Conservation (phyloP, 2,329 filamentous ascomycete species). For the Cercospora sp. region DNA sequence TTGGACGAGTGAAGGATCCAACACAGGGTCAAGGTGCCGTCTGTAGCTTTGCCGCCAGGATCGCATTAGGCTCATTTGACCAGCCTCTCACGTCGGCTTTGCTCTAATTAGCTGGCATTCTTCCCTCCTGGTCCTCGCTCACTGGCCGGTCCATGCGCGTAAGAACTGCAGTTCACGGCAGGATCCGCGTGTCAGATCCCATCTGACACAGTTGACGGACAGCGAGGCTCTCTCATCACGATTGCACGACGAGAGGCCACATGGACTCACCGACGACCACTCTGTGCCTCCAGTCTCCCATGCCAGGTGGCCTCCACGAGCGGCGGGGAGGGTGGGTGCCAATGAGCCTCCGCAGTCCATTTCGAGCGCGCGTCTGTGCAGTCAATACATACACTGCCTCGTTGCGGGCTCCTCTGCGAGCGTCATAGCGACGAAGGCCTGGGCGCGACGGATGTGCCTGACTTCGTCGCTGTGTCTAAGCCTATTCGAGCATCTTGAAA, state of each 20-base stretch:
- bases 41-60: constrained; percentile 14
- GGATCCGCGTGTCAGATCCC: constrained; percentile 9
- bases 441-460: not conserved
- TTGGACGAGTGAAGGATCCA: constrained; percentile 9
- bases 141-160: constrained; percentile 3
- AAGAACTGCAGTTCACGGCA: constrained; percentile 14
- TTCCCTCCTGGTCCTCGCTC: constrained; percentile 4
- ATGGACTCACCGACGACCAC: not conserved
- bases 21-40: constrained; percentile 14
- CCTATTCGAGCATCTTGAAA: constrained; percentile 17
- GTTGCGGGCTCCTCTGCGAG: not conserved
- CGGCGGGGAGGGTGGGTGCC: not conserved
- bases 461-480: constrained; percentile 11
- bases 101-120: constrained; percentile 18
- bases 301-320: not conserved
- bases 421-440: not conserved
- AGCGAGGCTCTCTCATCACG: not conserved
- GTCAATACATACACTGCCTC: constrained; percentile 7
- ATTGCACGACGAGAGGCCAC: not conserved
- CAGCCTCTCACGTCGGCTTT: not conserved
- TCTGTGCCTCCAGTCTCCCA: not conserved
- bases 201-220: not conserved
- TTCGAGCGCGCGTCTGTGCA: not conserved
- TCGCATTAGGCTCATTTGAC: constrained; percentile 17
- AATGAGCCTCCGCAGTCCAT: not conserved